Conservation (phyloP, 768 basidiomycete genomes). For the Rhodotorula diobovata region DNA sequence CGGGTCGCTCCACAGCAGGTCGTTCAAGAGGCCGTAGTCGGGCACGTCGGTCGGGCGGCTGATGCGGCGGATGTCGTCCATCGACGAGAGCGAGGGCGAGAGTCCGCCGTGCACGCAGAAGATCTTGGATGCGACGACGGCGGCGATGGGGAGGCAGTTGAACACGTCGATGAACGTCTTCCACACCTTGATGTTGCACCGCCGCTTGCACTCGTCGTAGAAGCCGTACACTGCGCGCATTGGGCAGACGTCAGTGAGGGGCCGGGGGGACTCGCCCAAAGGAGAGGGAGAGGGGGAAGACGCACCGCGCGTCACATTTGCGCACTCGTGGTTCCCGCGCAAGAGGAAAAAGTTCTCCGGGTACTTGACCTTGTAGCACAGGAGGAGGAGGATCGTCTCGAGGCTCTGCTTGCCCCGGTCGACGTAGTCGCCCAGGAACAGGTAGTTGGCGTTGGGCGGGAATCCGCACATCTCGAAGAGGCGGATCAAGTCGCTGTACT, state of each 20-base stretch:
- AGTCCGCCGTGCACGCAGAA: constrained; percentile 94
- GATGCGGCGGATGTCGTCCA: constrained; percentile 99
- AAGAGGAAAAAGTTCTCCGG: constrained; percentile 99
- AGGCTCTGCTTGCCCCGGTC: constrained; percentile 97
- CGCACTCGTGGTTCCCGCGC: constrained; percentile 97
- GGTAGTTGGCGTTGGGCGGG: constrained; percentile 92
- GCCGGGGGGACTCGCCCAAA: not conserved
- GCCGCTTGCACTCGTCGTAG: constrained; percentile 99
- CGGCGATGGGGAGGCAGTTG: constrained; percentile 97
- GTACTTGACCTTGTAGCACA: constrained; percentile 99
- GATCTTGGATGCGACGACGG: constrained; percentile 97
- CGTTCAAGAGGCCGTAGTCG: constrained; percentile 94
- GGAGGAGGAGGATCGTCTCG: constrained; percentile 89
- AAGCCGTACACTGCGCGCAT: constrained; percentile 83
- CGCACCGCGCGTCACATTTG: constrained; percentile 92
- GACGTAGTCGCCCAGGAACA: constrained; percentile 98
- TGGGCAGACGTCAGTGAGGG: not conserved
- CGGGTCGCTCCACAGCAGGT: constrained; percentile 96
- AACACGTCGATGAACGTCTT: constrained; percentile 99
- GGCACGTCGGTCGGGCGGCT: constrained; percentile 97
- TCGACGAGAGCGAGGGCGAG: constrained; percentile 82
- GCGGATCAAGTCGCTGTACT: constrained; percentile 96
- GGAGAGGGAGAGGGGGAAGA: not conserved
- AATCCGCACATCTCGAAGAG: constrained; percentile 99
- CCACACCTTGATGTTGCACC: constrained; percentile 99